Evolutionary conservation across 164 flowering plant genomes (phyloP).

Genomic region (Houttuynia cordata): DNA sequence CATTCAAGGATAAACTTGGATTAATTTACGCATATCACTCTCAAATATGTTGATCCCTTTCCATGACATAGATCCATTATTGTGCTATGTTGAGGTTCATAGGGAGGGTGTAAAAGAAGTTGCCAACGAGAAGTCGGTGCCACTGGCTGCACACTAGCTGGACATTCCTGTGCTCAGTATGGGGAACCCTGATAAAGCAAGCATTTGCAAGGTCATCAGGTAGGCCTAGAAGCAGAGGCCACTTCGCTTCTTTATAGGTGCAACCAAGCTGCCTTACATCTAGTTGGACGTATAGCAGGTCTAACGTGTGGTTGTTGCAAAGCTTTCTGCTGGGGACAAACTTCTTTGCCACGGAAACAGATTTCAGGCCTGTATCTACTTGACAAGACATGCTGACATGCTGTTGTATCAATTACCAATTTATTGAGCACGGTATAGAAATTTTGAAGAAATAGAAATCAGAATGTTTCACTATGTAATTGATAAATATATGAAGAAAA

Average conservation of each 20-base stretch:
- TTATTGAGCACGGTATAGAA: too few relatives aligned
- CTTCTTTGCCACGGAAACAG: too few relatives aligned
- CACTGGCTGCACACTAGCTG: slow-evolving; percentile 82
- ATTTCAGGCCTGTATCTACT: too few relatives aligned
- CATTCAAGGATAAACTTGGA: slow-evolving; percentile 48
- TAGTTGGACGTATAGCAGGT: slow-evolving; percentile 50
- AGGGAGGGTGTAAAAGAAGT: slow-evolving; percentile 71
- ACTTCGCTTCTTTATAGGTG: slow-evolving; percentile 41
- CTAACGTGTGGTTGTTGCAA: slow-evolving; percentile 63
- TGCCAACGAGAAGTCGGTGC: slow-evolving; percentile 64
- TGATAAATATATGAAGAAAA: too few relatives aligned
- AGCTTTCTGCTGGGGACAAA: slow-evolving; percentile 65
- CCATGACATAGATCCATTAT: slow-evolving; percentile 78
- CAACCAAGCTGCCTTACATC: too few relatives aligned
- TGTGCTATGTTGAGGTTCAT: slow-evolving; percentile 59
- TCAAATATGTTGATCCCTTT: slow-evolving; percentile 66
- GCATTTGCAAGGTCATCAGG: slow-evolving; percentile 95
- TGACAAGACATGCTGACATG: slow-evolving; percentile 74
- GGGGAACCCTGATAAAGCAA: slow-evolving; percentile 70
- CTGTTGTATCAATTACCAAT: slow-evolving; percentile 61
- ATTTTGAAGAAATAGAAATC: too few relatives aligned
- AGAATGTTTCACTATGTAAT: too few relatives aligned
- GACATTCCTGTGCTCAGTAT: slow-evolving; percentile 60
- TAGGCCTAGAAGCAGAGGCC: slow-evolving; percentile 81
- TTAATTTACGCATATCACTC: slow-evolving; percentile 63